These are phyloP conservation scores for Eremothecium cymbalariae DNA, from an alignment of 1,139 yeast species.

Conservation along the genomic window DNA sequence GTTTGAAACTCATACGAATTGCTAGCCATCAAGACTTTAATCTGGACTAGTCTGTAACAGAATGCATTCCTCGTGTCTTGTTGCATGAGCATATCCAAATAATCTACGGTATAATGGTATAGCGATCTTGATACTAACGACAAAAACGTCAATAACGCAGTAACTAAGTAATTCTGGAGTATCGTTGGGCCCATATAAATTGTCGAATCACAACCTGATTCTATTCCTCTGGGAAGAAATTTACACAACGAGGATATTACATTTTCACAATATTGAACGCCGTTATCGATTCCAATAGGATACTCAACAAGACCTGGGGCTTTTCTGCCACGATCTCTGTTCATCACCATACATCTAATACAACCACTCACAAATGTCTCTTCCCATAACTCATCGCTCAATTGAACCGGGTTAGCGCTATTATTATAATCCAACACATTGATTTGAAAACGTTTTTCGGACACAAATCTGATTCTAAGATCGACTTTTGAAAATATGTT, in stretches of 20 bases:
- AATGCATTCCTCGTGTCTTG: slow-evolving; percentile 44
- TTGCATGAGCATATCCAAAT: slow-evolving; percentile 40
- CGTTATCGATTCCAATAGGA: slow-evolving; percentile 36
- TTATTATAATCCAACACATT: slow-evolving; percentile 33
- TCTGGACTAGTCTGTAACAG: slow-evolving; percentile 44
- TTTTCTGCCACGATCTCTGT: slow-evolving; percentile 58
- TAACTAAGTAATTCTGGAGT: slow-evolving; percentile 66
- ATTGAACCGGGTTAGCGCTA: slow-evolving; percentile 19
- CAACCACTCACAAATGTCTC: slow-evolving; percentile 74
- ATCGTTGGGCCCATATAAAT: slow-evolving; percentile 39
- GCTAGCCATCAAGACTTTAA: slow-evolving; percentile 24
- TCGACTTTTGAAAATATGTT: slow-evolving; percentile 64
- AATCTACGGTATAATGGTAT: slow-evolving; percentile 49
- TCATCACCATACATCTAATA: slow-evolving; percentile 61
- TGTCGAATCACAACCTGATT: slow-evolving; percentile 59
- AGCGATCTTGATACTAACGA: slow-evolving; percentile 49
- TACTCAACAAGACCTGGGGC: slow-evolving; percentile 45
- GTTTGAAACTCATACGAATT: slow-evolving; percentile 67
- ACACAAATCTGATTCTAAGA: slow-evolving; percentile 57
- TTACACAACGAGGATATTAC: slow-evolving; percentile 55
- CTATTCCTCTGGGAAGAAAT: slow-evolving; percentile 58
- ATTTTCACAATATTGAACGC: slow-evolving; percentile 40
- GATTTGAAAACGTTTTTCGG: slow-evolving; percentile 42
- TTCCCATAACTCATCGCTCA: slow-evolving; percentile 49
- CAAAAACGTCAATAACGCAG: slow-evolving; percentile 58